These are phyloP conservation scores for Diaporthe australafricana DNA, from an alignment of 2,329 filamentous ascomycete species.

Conservation along the genomic window DNA sequence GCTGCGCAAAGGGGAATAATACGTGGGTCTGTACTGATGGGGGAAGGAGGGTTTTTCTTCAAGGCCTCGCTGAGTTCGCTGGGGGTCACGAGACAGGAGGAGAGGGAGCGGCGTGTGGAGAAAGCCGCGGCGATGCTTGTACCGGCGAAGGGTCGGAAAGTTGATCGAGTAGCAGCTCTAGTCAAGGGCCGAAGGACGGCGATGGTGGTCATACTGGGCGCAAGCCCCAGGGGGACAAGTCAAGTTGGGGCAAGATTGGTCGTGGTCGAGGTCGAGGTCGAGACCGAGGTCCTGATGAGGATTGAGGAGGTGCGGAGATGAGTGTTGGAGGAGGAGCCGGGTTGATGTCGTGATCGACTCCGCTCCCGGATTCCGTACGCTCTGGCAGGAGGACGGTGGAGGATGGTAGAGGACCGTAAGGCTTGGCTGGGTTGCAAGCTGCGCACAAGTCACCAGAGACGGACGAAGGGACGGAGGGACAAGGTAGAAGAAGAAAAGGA, in stretches of 20 bases:
- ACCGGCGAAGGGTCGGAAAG: slow-evolving; percentile 37
- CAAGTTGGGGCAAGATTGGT: background rate
- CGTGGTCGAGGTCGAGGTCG: background rate
- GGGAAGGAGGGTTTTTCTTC: slow-evolving; percentile 82
- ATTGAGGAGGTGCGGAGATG: background rate
- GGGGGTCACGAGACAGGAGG: slow-evolving; percentile 88
- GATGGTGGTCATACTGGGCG: slow-evolving; percentile 54
- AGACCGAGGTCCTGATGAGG: background rate
- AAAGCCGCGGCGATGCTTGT: slow-evolving; percentile 37
- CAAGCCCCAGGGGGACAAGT: background rate
- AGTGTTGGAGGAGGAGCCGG: background rate
- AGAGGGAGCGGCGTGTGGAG: slow-evolving; percentile 67
- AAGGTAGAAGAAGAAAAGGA: background rate
- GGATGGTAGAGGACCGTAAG: background rate
- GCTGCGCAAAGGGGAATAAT: slow-evolving; percentile 91
- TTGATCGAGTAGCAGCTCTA: slow-evolving; percentile 45
- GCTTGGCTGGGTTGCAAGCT: background rate
- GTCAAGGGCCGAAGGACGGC: slow-evolving; percentile 54
- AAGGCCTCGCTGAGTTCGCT: slow-evolving; percentile 84
- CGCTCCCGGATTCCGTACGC: background rate
- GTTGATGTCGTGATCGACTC: slow-evolving; percentile 32
- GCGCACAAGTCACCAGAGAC: background rate
- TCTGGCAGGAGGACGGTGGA: background rate
- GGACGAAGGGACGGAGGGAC: background rate
- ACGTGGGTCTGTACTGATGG: slow-evolving; percentile 83